Base-by-base conservation (phyloP, 192 early-diverging fungal genomes). In the Coemansia sp. region DNA sequence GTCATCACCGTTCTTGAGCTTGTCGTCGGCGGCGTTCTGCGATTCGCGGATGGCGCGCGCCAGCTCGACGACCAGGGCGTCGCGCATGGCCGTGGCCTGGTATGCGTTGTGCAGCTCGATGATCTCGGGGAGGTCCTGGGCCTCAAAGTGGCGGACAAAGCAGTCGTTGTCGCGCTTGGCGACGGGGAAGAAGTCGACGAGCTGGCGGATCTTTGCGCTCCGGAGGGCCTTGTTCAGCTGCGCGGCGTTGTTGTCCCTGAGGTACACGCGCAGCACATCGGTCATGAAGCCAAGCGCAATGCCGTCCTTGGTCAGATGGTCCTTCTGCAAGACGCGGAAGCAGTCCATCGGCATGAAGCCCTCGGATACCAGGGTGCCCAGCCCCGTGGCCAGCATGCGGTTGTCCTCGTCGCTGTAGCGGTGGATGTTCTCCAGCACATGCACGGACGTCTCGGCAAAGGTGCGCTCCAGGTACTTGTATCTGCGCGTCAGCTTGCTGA, bases 261-360 rank as follows among this genome's bases (percentile, higher is more conserved):
- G 78, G 75, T 88, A 91, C 27, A 87, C 86, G 52, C 90, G 84
- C 83, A 97, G 87, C 30, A 93, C 85, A 24, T 86, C 72, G 10
- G 94, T 98, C 39, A 89, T 76, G 74, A 97, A 98, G 39, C 85
- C 81, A 49, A 97, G 79, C 14, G 91, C 85, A 22, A 87, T 84
- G 30, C 92, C 93, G 66, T 95, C 93, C 81, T 93, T 95, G 66
- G 95, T 91, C 70, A 98, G 83, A 70, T 98, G 93, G 64, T 98
- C 95, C 82, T 95, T 94, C 65, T 92, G 85, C 59, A 95, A 72
- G 46, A 85, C 83, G 36, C 74, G 83, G 60, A 98, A 84, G 8
- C 92, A 88, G 54, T 83, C 83, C 58, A 93, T 74, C 18, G 85
- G 78, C 36, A 90, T 80, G 49, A 93, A 82, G 45, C 88, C 85